Percentiles rank a stretch among this genome's conserved stretches.
Evolutionary conservation across 495 filamentous ascomycete species (phyloP).

Genomic region (Aspergillus asperescens): DNA sequence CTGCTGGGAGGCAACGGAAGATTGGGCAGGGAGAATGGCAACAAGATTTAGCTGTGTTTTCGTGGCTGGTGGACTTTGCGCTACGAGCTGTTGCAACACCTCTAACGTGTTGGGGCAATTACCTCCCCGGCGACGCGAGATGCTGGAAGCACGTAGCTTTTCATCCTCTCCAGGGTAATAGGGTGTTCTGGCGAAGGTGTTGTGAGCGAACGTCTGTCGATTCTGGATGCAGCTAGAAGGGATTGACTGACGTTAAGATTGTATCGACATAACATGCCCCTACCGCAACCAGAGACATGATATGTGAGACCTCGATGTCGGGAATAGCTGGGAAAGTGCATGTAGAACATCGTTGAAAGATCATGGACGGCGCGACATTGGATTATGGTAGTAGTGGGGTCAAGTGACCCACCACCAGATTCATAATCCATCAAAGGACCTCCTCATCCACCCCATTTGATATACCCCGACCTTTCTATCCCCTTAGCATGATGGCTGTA

Average conservation of each 20-base stretch:
- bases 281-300: conserved; percentile 47
- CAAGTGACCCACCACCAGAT: no score
- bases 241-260: conserved; percentile 53
- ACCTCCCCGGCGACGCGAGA: conserved; percentile 59
- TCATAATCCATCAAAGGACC: no score
- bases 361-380: background rate
- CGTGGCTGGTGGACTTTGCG: conserved; percentile 2
- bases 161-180: conserved; percentile 64
- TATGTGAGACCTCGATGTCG: background rate
- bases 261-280: conserved; percentile 67
- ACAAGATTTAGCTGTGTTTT: conserved; percentile 33
- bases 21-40: conserved; percentile 38
- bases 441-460: no score
- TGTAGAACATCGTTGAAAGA: no score
- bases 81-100: conserved; percentile 58
- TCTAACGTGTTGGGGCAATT: conserved; percentile 69
- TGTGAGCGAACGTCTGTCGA: conserved; percentile 13
- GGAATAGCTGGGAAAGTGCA: conserved; percentile 12
- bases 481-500: no score
- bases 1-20: conserved; percentile 34
- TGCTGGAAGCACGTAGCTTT: conserved; percentile 59
- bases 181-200: conserved; percentile 48
- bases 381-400: background rate
- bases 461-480: no score
- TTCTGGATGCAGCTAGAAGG: conserved; percentile 7